These are phyloP conservation scores for Penicillium nucicola DNA, from an alignment of 495 filamentous ascomycete species.

Conservation along the genomic window DNA sequence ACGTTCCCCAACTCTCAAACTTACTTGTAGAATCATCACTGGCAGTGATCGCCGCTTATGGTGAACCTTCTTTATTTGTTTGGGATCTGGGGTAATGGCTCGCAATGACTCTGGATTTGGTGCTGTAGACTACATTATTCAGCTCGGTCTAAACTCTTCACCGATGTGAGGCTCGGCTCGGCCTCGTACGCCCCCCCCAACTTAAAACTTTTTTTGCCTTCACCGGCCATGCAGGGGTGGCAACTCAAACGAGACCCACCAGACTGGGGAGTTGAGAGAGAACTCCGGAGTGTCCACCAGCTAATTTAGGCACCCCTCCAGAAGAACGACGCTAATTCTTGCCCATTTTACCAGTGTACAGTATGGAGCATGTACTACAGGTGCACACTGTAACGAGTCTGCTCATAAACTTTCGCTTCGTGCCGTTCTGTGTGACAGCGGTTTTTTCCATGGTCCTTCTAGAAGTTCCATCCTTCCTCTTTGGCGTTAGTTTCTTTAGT, in stretches of 20 bases:
- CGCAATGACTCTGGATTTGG: no score
- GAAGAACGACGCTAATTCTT: no score
- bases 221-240: constrained; percentile 4
- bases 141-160: neutral
- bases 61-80: neutral
- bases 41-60: no score
- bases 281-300: constrained; percentile 1
- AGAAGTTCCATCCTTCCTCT: neutral
- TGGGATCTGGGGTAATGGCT: neutral
- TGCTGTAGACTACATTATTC: no score
- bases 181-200: no score
- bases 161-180: neutral
- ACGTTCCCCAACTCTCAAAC: neutral
- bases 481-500: neutral
- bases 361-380: neutral
- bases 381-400: neutral
- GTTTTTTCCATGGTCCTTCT: no score
- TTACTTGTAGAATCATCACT: neutral
- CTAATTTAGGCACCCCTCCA: neutral
- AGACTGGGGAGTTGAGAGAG: neutral
- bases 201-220: neutral
- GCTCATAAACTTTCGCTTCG: neutral
- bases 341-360: no score
- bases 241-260: neutral
- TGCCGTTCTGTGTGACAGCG: no score